Evolutionary conservation across 306 rosid genomes (phyloP), one percentile per base, ranked within the genome.

Genomic region (Arachis hypogaea): DNA sequence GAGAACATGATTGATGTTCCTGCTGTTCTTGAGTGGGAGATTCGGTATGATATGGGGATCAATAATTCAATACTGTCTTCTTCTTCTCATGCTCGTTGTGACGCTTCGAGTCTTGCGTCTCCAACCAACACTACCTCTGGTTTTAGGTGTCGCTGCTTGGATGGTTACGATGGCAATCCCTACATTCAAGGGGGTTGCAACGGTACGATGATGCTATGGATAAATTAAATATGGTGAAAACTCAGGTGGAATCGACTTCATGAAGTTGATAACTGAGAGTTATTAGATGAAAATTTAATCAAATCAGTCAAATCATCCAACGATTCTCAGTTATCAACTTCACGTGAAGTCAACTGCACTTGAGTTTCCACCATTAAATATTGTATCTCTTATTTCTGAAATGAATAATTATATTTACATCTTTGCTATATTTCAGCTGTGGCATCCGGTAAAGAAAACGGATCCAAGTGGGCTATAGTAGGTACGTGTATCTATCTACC

Each of bases 381-480:
- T 18, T 18, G 18, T 18, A 18, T 18, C 28, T 22, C 28, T 22
- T 22, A 22, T 22, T 22, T 22, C 28, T 22, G 1, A 22, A 22
- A 22, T 22, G 28, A 22, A 22, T 22, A 22, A 22, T 22, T 22
- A 22, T 22, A 22, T 22, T 22, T 22, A 22, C 28, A 22, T 22
- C 28, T 22, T 22, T 22, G 28, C 28, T 7, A 5, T n/a, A 30
- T 72, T 61, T 61, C 69, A 68, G 61, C 16, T 54, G 2, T 45
- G 5, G 38, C 1, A 2, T 38, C 0, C 5, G 0, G 9, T 5
- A 11, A 16, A 12, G 60, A 49, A 11, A 67, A 3, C 5, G 41
- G 7, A 12, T 6, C 7, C 56, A 80, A 66, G 38, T 66, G 44
- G 78, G 65, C 40, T 7, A 62, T 74, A 44, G 56, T 80, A 68